phyloP scores from a whole-genome alignment of 73 alveolate species.

The Paraurostyla sp. region DNA sequence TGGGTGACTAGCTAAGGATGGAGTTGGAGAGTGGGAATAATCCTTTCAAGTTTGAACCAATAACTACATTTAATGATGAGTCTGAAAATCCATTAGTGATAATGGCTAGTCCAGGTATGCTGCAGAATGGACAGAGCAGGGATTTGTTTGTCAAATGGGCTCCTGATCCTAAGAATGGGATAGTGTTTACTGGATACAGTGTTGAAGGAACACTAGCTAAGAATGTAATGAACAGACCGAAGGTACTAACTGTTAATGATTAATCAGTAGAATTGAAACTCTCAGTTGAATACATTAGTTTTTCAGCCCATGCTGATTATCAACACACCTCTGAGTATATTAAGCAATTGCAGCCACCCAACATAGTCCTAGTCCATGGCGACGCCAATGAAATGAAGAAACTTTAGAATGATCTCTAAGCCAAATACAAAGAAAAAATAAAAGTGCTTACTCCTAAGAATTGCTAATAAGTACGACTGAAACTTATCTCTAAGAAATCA shows the following conservation, averaged over 20 bases:
- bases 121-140: constrained; percentile 94
- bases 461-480: constrained; percentile 83
- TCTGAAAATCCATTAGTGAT: constrained; percentile 88
- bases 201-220: constrained; percentile 98
- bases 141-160: constrained; percentile 96
- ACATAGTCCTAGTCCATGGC: constrained; percentile 98
- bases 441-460: constrained; percentile 89
- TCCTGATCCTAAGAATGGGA: constrained; percentile 88
- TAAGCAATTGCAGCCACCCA: constrained; percentile 90
- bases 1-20: constrained; percentile 93
- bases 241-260: constrained; percentile 75
- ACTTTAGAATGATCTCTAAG: constrained; percentile 80
- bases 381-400: constrained; percentile 96
- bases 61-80: constrained; percentile 78
- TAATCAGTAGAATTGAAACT: constrained; percentile 79
- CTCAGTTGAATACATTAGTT: constrained; percentile 94
- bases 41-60: constrained; percentile 94
- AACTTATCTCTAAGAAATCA: constrained; percentile 80
- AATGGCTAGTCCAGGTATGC: constrained; percentile 98
- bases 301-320: constrained; percentile 99
- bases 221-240: constrained; percentile 87
- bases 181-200: constrained; percentile 96
- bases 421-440: constrained; percentile 80
- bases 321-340: constrained; percentile 96
- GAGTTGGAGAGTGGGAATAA: constrained; percentile 87